Base-by-base conservation (phyloP, 768 basidiomycete genomes). In the Paxillus rubicundulus region DNA sequence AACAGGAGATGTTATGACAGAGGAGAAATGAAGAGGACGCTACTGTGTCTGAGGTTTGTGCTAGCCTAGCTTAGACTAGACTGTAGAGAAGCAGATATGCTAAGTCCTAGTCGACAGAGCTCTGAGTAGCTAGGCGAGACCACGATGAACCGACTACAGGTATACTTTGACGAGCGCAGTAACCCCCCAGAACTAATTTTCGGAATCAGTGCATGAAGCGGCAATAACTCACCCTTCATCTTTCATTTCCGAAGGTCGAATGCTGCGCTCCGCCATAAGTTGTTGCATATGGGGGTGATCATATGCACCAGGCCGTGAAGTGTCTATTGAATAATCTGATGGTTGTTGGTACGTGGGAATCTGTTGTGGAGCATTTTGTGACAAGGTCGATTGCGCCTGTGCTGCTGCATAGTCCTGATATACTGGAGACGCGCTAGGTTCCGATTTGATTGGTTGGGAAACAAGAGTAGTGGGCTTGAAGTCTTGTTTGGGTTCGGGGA, bases 201-300 rank as follows among this genome's bases (percentile, higher is more conserved):
- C 14, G 34, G 38, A 10, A 53, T 68, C 36, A 64, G 59, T 37
- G 2, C 30, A 33, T 18, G 32, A 17, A 48, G 50, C 7, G 28
- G 10, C 20, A 9, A 53, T 18, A 49, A 81, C 93, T 92, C 82
- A 98, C 95, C 94, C 94, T 89, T 96, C 94, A 61, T 97, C 95
- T 70, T 93, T 92, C 91, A 92, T 93, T 70, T 97, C 93, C 10
- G 87, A 87, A 16, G 89, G 89, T 32, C 90, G 80, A 14, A 93
- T 74, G 32, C 81, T 84, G 41, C 89, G 80, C 65, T 87, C 84
- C 20, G 70, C 30, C 30, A 30, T 30, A 30, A 30, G 30, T 10
- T 30, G 30, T 10, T 30, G 77, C 75, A 47, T 72, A 70, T 21
- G 74, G 45, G 69, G 27, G 72, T 70, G 65, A 61, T 78, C 60